These are phyloP conservation scores for Juncus effusus DNA, from an alignment of 176 grass and related monocot species.

Conservation along the genomic window DNA sequence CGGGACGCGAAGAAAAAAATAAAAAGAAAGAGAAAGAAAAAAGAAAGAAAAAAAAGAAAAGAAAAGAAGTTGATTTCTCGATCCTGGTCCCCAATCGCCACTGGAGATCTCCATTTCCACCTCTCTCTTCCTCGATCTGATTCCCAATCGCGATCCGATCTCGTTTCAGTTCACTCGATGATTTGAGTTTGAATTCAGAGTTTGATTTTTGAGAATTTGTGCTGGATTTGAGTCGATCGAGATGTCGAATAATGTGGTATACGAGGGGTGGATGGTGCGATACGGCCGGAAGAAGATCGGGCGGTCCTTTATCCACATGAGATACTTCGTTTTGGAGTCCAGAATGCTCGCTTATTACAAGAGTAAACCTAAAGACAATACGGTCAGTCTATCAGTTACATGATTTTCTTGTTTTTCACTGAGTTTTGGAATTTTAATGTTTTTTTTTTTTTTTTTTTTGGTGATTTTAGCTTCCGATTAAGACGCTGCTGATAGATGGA, in stretches of 20 bases:
- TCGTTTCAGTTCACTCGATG: neutral
- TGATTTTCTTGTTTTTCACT: neutral
- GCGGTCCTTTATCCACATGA: conserved; percentile 76
- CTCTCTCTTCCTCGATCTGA: neutral
- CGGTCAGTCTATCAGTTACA: conserved; percentile 15
- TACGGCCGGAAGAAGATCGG: conserved; percentile 88
- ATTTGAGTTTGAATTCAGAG: neutral
- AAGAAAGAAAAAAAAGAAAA: neutral
- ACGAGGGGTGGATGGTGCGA: conserved; percentile 97
- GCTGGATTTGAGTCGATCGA: neutral
- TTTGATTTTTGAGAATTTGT: conserved; percentile 1
- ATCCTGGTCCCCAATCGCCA: conserved; percentile 12
- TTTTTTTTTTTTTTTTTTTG: neutral
- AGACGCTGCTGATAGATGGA: conserved; percentile 81
- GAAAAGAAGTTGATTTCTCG: neutral
- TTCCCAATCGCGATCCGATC: neutral
- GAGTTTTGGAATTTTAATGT: neutral
- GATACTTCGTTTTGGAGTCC: conserved; percentile 88
- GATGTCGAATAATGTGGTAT: conserved; percentile 52
- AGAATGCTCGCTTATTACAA: conserved; percentile 81
- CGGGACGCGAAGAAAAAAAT: too few species aligned
- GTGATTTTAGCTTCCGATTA: conserved; percentile 68
- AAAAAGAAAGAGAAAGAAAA: too few species aligned
- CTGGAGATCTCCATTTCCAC: conserved; percentile 18
- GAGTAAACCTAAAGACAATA: conserved; percentile 80